Conservation (phyloP, 371 early-diverging fungal genomes). For the Mucor plumbeus region DNA sequence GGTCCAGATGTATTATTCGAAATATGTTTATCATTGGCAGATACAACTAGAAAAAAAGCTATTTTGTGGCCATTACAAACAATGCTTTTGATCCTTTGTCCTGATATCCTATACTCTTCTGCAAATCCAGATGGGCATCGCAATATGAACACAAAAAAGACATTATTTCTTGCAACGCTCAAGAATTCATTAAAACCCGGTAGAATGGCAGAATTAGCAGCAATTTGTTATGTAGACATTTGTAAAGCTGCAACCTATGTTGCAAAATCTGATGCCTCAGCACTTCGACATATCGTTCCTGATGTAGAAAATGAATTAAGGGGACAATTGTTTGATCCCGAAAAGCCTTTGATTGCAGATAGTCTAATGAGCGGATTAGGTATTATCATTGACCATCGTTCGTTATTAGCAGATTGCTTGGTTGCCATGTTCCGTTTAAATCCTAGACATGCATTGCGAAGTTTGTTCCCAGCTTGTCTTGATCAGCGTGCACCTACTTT, state of each 20-base stretch:
- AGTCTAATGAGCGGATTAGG: conserved; percentile 63
- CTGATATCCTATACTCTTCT: conserved; percentile 70
- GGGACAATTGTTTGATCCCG: conserved; percentile 70
- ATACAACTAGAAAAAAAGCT: conserved; percentile 68
- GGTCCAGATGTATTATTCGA: conserved; percentile 81
- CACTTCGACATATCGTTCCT: conserved; percentile 71
- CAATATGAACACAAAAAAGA: conserved; percentile 53
- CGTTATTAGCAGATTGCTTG: conserved; percentile 75
- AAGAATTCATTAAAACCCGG: conserved; percentile 66
- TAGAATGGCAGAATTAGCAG: conserved; percentile 74
- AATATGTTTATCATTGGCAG: conserved; percentile 71
- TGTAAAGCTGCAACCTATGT: conserved; percentile 81
- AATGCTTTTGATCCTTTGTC: conserved; percentile 80
- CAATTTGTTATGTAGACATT: conserved; percentile 81
- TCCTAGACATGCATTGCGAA: conserved; percentile 68
- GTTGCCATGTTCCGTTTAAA: conserved; percentile 80
- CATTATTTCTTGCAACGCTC: conserved; percentile 70
- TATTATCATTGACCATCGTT: conserved; percentile 58
- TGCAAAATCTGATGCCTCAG: conserved; percentile 64
- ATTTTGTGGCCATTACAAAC: conserved; percentile 87
- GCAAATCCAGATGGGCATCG: conserved; percentile 50
- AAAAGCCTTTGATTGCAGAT: conserved; percentile 62
- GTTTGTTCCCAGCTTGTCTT: conserved; percentile 72
- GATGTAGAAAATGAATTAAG: conserved; percentile 79
- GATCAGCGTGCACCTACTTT: conserved; percentile 69